Base-by-base conservation (phyloP, 768 basidiomycete species). In the Mycena metata region DNA sequence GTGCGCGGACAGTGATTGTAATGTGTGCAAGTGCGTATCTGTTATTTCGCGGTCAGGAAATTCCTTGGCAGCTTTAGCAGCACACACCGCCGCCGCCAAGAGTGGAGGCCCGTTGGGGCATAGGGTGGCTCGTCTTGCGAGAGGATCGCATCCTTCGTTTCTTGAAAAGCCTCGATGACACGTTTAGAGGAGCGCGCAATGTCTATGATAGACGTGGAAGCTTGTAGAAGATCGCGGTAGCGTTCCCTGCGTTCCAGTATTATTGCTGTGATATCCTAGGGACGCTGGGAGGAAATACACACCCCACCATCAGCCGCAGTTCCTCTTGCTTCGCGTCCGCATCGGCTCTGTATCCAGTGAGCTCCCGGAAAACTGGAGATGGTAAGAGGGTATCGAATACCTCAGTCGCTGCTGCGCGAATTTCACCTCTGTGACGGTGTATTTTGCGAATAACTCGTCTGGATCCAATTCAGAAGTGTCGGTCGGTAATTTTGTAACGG, bases 231-330 rank as follows among this genome's bases (percentile, higher is more conserved):
- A 78, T 96, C 94, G 50, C 94, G 90, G 79, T 96, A 96, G 72
- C 94, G 90, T 89, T 95, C 94, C 80, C 94, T 96, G 79, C 78
- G 75, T 87, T 89, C 90, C 87, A 88, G 81, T 76, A 76, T 74
- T 80, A 80, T n/a, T n/a, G n/a, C 75, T 82, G 66, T 66, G 71
- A 72, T 54, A 65, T 35, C 64, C 66, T 68, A 63, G 36, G 60
- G 63, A 61, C 42, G 64, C 24, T 12, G 45, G 41, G 36, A 35
- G 36, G 39, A 19, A 60, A 49, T 70, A 90, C 94, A 87, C 82
- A 96, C 94, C 94, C 94, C 80, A 96, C 94, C 94, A 95, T 96
- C 50, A 93, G 83, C 74, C 94, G 86, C 49, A 96, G 85, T 75
- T 96, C 94, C 76, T 95, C 92, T 74, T 94, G 92, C 78, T 96